Evolutionary conservation across 2,329 filamentous ascomycete species (phyloP).

Genomic region (Sclerotinia minor): DNA sequence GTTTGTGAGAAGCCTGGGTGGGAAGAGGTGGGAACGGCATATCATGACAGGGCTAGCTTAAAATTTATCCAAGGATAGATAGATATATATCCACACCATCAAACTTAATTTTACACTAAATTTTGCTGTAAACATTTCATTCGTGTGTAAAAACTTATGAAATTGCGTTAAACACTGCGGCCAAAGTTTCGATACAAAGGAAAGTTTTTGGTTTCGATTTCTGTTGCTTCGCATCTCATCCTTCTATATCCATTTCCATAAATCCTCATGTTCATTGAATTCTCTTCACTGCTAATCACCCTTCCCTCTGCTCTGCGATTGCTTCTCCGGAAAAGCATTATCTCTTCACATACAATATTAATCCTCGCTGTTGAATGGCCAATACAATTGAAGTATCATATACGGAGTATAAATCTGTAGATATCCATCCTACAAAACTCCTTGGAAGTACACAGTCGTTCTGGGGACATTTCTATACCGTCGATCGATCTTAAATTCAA

Average conservation of each 20-base stretch:
- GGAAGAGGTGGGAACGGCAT: neutral
- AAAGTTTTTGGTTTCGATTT: too few relatives aligned
- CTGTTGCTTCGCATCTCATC: neutral
- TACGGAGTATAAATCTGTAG: too few relatives aligned
- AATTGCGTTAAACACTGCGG: too few relatives aligned
- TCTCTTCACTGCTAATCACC: neutral
- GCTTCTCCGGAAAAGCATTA: neutral
- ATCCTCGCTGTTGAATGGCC: too few relatives aligned
- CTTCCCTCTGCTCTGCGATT: neutral
- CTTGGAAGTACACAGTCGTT: too few relatives aligned
- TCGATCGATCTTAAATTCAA: too few relatives aligned
- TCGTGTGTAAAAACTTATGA: neutral
- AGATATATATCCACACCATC: neutral
- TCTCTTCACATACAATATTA: too few relatives aligned
- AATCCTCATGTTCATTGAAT: neutral
- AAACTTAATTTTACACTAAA: neutral
- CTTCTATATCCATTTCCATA: neutral
- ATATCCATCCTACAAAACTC: too few relatives aligned
- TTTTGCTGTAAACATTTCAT: neutral
- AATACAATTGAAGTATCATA: too few relatives aligned
- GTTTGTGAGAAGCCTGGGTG: neutral
- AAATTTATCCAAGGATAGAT: neutral
- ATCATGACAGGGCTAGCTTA: slow-evolving; percentile 3
- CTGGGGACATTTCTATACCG: too few relatives aligned
- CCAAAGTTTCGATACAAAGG: too few relatives aligned